phyloP scores from a whole-genome alignment of 805 yeast genomes.

The Suhomyces emberorum region DNA sequence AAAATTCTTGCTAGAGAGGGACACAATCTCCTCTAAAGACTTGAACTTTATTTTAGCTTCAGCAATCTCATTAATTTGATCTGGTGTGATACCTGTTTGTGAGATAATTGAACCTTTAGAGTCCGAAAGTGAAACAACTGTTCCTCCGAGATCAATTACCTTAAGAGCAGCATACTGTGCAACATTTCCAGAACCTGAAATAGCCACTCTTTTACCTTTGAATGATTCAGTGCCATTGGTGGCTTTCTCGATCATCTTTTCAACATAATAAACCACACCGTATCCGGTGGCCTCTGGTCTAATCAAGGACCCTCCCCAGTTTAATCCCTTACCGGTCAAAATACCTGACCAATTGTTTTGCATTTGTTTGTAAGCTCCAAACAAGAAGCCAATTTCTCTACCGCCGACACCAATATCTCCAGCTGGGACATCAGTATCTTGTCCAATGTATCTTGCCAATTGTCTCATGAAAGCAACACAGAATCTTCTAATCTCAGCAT shows the following conservation, averaged over 20 bases:
- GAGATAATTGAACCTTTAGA: slow-evolving; percentile 86
- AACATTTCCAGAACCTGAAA: slow-evolving; percentile 98
- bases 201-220: slow-evolving; percentile 90
- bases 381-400: slow-evolving; percentile 89
- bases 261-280: slow-evolving; percentile 95
- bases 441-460: slow-evolving; percentile 93
- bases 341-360: slow-evolving; percentile 96
- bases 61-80: slow-evolving; percentile 70
- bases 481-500: slow-evolving; percentile 93
- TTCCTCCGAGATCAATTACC: slow-evolving; percentile 95
- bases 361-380: slow-evolving; percentile 93
- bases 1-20: slow-evolving; percentile 53
- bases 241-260: slow-evolving; percentile 95
- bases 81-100: slow-evolving; percentile 77
- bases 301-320: slow-evolving; percentile 99
- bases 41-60: slow-evolving; percentile 79
- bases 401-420: slow-evolving; percentile 99
- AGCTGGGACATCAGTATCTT: slow-evolving; percentile 97
- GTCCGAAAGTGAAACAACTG: slow-evolving; percentile 90
- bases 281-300: slow-evolving; percentile 99
- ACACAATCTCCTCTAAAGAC: slow-evolving; percentile 66
- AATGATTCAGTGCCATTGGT: slow-evolving; percentile 85
- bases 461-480: slow-evolving; percentile 95
- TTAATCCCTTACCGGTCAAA: slow-evolving; percentile 94
- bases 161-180: slow-evolving; percentile 98